Conservation (phyloP, 2,329 filamentous ascomycete genomes). For the Plenodomus biglobosus region DNA sequence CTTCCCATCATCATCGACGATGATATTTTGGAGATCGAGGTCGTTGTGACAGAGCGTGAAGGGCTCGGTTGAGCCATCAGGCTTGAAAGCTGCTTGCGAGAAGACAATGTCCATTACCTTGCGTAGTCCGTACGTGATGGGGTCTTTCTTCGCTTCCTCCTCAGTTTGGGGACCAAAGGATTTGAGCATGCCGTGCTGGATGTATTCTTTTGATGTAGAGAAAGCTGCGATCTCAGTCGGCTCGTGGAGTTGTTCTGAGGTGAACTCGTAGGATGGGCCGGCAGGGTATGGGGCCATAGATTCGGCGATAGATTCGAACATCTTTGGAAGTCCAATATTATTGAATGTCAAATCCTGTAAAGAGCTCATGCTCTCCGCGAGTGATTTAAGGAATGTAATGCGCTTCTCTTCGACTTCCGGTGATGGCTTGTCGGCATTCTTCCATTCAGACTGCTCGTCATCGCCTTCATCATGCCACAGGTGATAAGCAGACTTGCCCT, state of each 20-base stretch:
- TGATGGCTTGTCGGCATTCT: constrained; percentile 2
- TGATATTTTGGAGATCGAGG: constrained; percentile 29
- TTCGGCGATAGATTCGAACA: neutral
- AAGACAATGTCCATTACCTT: neutral
- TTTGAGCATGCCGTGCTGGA: no score
- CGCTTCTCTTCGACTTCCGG: constrained; percentile 3
- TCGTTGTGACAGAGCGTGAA: constrained; percentile 28
- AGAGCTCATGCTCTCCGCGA: constrained; percentile 12
- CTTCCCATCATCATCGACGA: constrained; percentile 17
- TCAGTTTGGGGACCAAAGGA: no score
- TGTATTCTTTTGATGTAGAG: neutral
- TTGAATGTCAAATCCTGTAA: constrained; percentile 12
- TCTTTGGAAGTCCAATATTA: constrained; percentile 11
- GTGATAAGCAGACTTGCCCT: constrained; percentile 10
- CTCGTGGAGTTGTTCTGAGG: no score
- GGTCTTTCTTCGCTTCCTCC: no score
- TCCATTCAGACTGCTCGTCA: no score
- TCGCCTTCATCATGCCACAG: constrained; percentile 12
- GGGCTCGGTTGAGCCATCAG: constrained; percentile 4
- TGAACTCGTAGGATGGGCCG: neutral
- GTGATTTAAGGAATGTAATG: constrained; percentile 15
- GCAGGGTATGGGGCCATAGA: neutral
- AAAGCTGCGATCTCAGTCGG: neutral
- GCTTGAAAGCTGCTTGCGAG: neutral
- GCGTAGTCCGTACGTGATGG: no score